Evolutionary conservation across 257 asterid genomes (phyloP), one percentile per base, ranked within the genome.

Genomic region (Leonotis leonurus): DNA sequence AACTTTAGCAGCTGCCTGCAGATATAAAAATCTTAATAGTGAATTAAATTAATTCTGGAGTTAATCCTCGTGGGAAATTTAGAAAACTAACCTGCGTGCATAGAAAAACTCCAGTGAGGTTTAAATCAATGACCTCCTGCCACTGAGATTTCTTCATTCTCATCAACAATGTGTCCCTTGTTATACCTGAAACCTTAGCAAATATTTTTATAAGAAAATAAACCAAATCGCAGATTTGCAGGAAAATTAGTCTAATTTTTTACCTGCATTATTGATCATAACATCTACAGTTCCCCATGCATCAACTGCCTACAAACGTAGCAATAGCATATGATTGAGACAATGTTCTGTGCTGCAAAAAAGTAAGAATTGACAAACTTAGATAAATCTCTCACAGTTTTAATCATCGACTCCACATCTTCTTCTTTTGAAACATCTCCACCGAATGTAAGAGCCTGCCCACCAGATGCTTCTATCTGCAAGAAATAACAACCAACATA

Each of bases 341-440:
- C 65, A 51, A 32, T 21, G 49, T 51, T 37, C 41, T 26, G 3
- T 52, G 27, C 29, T 8, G 24, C 64, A 53, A 20, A 20, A n/a
- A 64, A 17, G 61, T 43, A 29, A 65, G 56, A 67, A 62, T 5
- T 20, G 18, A 43, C 56, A 29, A 16, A 64, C 71, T 14, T 11
- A 4, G 56, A 56, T 20, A 33, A 46, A 55, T 68, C 22, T 61
- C 78, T 76, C 75, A 86, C 98, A 49, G 95, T 81, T 81, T 88
- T 88, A 24, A 88, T 80, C 98, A 91, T 91, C 26, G 95, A 69
- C 39, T 78, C 84, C 55, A 88, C 98, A 55, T 82, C 98, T 66
- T 80, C 89, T 83, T 88, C 96, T 73, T 88, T 91, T 7, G 95
- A 86, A 64, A 91, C 98, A 77, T 91, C 95, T 75, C 97, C 97